Evolutionary conservation across 2,329 filamentous ascomycete genomes (phyloP).

Genomic region (Pyricularia pennisetigena): DNA sequence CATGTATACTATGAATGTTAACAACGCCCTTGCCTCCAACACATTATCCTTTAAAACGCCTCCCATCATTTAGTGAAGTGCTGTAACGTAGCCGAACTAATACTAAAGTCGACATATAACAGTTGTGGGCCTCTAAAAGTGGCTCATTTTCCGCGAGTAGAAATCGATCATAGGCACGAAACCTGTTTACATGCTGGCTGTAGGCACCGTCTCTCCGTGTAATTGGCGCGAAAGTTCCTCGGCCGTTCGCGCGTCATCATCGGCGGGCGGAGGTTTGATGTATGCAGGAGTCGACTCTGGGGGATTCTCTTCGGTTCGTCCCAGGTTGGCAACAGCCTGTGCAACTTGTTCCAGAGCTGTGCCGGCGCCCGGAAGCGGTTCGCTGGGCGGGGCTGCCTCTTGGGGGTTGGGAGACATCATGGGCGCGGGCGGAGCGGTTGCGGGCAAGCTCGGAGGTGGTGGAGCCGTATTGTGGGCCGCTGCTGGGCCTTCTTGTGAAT

Average conservation of each 20-base stretch:
- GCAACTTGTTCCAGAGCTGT: slow-evolving; percentile 39
- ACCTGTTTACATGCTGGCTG: slow-evolving; percentile 21
- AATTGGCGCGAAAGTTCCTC: slow-evolving; percentile 48
- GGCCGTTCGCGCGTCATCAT: slow-evolving; percentile 34
- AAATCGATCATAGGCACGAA: not conserved
- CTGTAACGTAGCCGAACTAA: not conserved
- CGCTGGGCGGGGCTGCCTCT: slow-evolving; percentile 5
- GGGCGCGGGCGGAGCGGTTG: slow-evolving; percentile 2
- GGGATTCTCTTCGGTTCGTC: slow-evolving; percentile 8
- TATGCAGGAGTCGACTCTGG: slow-evolving; percentile 7
- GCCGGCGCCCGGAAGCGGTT: slow-evolving; percentile 17
- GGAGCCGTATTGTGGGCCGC: slow-evolving; percentile 17
- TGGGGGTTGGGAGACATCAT: slow-evolving; percentile 5
- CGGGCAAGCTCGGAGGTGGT: slow-evolving; percentile 1
- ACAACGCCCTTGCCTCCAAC: not conserved
- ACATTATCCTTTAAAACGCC: not conserved
- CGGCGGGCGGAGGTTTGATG: slow-evolving; percentile 25
- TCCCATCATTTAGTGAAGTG: not conserved
- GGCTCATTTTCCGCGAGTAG: not conserved
- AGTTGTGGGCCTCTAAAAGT: not conserved
- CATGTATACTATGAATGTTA: not conserved
- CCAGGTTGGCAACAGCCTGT: slow-evolving; percentile 28
- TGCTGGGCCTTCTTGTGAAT: not conserved
- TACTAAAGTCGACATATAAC: not conserved
- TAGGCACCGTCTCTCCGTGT: slow-evolving; percentile 25